Base-by-base conservation (phyloP, 306 rosid species). In the Cucurbita maxima region DNA sequence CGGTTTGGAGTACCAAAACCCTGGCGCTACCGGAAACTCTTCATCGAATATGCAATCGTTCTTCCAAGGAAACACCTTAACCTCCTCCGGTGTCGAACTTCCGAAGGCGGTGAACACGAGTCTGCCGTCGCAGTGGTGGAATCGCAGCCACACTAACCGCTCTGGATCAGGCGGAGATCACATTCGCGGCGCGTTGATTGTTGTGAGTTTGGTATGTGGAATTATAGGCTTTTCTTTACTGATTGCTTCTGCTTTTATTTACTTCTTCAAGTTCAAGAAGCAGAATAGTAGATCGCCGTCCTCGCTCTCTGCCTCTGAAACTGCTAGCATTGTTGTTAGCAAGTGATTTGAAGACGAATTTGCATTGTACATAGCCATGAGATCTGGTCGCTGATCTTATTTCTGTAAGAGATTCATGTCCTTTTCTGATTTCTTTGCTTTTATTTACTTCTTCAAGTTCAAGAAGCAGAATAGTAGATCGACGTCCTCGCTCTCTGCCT, bases 191-290 rank as follows among this genome's bases (percentile, higher is more conserved):
- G 89, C 76, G 70, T 54, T 94, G 73, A 50, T 87, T 78, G 79
- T 86, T 63, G 95, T 80, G 19, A 94, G 96, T 80, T 67, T 91
- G 80, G 82, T 81, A 4, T 91, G 96, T 62, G 99, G 97, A 48
- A 67, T 87, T 5, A 81, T 90, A 78, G 99, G 99, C 80, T 89
- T 84, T 86, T 48, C 76, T 12, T 45, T 94, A 13, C 75, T 94
- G 73, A 67, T 85, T 85, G 96, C 76, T 55, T 75, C 92, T 4
- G 87, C 76, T 55, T 71, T 86, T 50, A 44, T 94, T 45, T 94
- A 83, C 78, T 10, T 91, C 48, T 56, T 82, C 3, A 82, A 60
- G 81, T 73, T 51, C 77, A 82, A 74, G 71, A 85, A 76, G 58
- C 79, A 34, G 0, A 74, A 37, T n/a, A 71, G 63, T 18, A 72